Base-by-base conservation (phyloP, 805 yeast species). In the Starmerella stigmatis region DNA sequence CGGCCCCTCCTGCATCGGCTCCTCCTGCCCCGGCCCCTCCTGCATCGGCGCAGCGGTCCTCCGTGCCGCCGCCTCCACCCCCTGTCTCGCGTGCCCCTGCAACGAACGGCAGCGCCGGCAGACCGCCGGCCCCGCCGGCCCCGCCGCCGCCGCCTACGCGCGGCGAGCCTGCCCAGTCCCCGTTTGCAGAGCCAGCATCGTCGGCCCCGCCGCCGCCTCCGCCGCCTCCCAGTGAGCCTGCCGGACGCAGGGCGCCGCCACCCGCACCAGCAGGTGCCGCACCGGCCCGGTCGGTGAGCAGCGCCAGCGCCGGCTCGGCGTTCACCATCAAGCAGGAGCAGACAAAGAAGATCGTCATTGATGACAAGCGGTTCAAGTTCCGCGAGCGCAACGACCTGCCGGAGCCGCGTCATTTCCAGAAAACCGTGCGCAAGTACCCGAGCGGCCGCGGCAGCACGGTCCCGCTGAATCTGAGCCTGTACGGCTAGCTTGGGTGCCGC, bases 361-460 rank as follows among this genome's bases (percentile, higher is more conserved):
- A 84, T 54, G 92, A 83, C 59, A 62, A 69, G n/a, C 67, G 88
- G 55, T 86, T 79, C 68, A 74, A 71, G 52, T 88, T 85, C 69
- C 59, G 67, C 3, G 83, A 83, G 60, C 71, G 73, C 15, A 63
- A 66, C 34, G 81, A 85, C 20, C 67, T 92, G 36, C 97, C 98
- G 0, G 77, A 76, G 54, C 97, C 98, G n/a, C 71, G 97, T 53
- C 72, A 74, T 41, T 86, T 82, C 58, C 77, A 74, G 43, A 82
- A 79, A 3, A 72, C 72, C 38, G 73, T 73, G 47, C 86, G 89
- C 61, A 67, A 86, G 52, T 92, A 92, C 65, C 96, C 97, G 15
- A 84, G 95, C 64, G 97, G 97, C 12, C 73, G 95, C 55, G 97
- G 97, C 3, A 76, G 86, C 23, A 83, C 94, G 27, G 92, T 88